A percentile compares a stretch with the other conserved stretches of the same genome.
Evolutionary conservation across 257 asterid genomes (phyloP).

Genomic region (Rubia yunnanensis): DNA sequence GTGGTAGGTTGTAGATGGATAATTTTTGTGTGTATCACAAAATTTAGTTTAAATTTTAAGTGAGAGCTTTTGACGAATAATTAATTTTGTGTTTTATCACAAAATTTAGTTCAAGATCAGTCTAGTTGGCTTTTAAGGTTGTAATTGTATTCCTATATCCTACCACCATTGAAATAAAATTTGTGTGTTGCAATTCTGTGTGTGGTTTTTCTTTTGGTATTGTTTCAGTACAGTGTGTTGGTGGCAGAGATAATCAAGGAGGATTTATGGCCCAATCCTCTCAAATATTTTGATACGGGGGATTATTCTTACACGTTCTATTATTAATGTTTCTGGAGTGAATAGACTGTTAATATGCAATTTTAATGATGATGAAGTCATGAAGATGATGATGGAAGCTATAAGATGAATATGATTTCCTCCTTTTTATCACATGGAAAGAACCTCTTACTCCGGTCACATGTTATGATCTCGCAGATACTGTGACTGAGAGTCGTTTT

Average conservation of each 20-base stretch:
- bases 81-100: too few species aligned
- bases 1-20: too few species aligned
- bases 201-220: too few species aligned
- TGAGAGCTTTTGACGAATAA: too few species aligned
- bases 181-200: too few species aligned
- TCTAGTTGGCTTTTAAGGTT: too few species aligned
- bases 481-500: background rate
- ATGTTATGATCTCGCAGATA: background rate
- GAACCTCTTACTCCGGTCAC: background rate
- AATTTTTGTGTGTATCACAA: too few species aligned
- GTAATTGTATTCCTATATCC: too few species aligned
- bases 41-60: too few species aligned
- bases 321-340: conserved; percentile 10
- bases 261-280: conserved; percentile 54
- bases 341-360: conserved; percentile 8
- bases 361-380: conserved; percentile 32
- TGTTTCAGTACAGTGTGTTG: too few species aligned
- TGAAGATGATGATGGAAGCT: conserved; percentile 40
- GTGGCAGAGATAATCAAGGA: conserved; percentile 48
- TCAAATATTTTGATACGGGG: conserved; percentile 36
- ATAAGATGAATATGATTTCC: background rate
- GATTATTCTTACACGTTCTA: background rate
- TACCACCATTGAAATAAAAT: too few species aligned
- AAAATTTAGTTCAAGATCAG: too few species aligned
- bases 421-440: background rate